phyloP scores from a whole-genome alignment of 2,329 filamentous ascomycete species.

The Cadophora sp. region DNA sequence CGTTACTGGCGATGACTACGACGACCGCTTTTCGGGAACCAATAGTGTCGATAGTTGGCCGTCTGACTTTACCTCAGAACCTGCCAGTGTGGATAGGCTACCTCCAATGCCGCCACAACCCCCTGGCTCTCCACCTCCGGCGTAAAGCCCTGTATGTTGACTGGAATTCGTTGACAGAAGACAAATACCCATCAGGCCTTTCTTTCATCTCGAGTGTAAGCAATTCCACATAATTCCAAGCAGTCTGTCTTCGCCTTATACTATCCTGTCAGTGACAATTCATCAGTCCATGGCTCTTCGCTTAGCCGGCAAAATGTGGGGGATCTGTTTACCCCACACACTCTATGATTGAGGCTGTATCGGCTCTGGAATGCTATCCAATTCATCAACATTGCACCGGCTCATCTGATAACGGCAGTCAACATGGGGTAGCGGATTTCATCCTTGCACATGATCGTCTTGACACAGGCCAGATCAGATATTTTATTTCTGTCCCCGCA shows the following conservation, averaged over 20 bases:
- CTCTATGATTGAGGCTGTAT: slow-evolving; percentile 6
- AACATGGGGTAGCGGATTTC: neutral
- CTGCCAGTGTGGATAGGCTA: neutral
- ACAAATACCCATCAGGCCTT: neutral
- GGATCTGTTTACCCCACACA: slow-evolving; percentile 3
- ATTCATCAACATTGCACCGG: neutral
- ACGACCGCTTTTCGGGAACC: too few relatives aligned
- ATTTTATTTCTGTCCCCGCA: neutral
- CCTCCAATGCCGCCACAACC: neutral
- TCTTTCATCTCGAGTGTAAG: too few relatives aligned
- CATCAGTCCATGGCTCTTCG: neutral
- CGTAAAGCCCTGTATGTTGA: neutral
- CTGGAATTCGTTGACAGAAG: too few relatives aligned
- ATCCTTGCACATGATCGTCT: neutral
- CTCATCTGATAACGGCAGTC: slow-evolving; percentile 1
- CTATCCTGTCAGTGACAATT: neutral
- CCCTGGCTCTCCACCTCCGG: neutral
- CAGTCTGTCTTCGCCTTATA: neutral
- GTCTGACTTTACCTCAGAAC: neutral
- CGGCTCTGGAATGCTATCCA: neutral
- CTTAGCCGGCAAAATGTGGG: slow-evolving; percentile 10
- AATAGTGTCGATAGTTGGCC: neutral
- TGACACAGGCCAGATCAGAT: slow-evolving; percentile 5
- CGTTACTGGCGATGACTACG: neutral
- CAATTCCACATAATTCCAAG: neutral